Conservation (phyloP, 164 flowering plant genomes). For the Sedum album region DNA sequence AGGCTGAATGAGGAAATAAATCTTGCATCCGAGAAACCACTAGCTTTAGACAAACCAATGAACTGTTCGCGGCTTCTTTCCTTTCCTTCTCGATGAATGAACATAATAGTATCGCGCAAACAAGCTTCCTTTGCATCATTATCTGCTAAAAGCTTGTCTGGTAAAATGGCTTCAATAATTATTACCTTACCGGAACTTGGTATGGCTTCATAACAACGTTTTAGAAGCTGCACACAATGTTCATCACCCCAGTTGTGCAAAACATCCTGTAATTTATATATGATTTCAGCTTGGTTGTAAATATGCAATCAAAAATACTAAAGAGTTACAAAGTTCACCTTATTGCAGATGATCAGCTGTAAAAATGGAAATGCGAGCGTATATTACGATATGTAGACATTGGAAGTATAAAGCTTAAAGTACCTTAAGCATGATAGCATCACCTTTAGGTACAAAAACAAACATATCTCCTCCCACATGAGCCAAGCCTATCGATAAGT, state of each 20-base stretch:
- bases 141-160: neutral
- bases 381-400: no score
- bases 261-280: neutral
- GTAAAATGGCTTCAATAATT: neutral
- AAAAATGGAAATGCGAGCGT: no score
- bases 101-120: neutral
- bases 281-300: no score
- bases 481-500: neutral
- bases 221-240: slow-evolving; percentile 10
- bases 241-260: slow-evolving; percentile 13
- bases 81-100: slow-evolving; percentile 3
- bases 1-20: neutral
- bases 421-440: slow-evolving; percentile 5
- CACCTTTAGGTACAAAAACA: slow-evolving; percentile 6
- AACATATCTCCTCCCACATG: slow-evolving; percentile 4
- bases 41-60: neutral
- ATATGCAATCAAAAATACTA: no score
- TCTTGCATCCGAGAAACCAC: neutral
- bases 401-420: no score
- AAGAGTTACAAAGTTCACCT: no score
- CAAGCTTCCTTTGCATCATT: neutral
- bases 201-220: slow-evolving; percentile 8
- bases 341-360: no score
- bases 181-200: slow-evolving; percentile 11
- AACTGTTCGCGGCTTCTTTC: slow-evolving; percentile 11